Percentiles rank a stretch among this genome's conserved stretches.
Evolutionary conservation across 768 basidiomycete genomes (phyloP).

Genomic region (Trametes coccinea): DNA sequence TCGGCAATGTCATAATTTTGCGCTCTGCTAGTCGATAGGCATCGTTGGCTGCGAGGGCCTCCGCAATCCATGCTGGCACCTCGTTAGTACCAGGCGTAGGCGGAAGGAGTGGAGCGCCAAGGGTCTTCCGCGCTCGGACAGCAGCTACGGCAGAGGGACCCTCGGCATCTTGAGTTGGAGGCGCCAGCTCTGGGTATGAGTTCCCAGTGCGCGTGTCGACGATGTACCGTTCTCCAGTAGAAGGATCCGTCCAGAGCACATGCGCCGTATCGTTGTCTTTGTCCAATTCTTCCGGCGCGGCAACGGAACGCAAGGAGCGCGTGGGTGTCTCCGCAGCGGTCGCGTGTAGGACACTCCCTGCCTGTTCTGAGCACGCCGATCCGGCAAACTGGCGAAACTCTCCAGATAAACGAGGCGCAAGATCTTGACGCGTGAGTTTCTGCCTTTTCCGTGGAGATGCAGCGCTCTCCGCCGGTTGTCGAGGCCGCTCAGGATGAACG

Average conservation of each 20-base stretch:
- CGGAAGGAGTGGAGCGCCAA: slow-evolving; percentile 12
- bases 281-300: too few relatives aligned
- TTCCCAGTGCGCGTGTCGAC: slow-evolving; percentile 72
- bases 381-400: too few relatives aligned
- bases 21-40: slow-evolving; percentile 52
- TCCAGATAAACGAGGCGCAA: too few relatives aligned
- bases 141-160: background rate
- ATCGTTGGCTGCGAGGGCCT: slow-evolving; percentile 62
- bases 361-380: too few relatives aligned
- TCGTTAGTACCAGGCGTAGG: slow-evolving; percentile 8
- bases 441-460: slow-evolving; percentile 54
- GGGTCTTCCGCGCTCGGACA: slow-evolving; percentile 2
- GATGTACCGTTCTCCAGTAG: slow-evolving; percentile 56
- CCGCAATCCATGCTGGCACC: slow-evolving; percentile 64
- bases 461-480: slow-evolving; percentile 14
- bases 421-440: slow-evolving; percentile 32
- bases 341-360: too few relatives aligned
- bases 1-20: slow-evolving; percentile 43
- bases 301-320: too few relatives aligned
- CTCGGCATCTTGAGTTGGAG: slow-evolving; percentile 3
- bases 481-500: slow-evolving; percentile 15
- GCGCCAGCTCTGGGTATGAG: slow-evolving; percentile 44
- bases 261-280: slow-evolving; percentile 25
- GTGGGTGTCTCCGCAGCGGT: too few relatives aligned
- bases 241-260: slow-evolving; percentile 63